A percentile compares a stretch with the other conserved stretches of the same genome.
Evolutionary conservation across 73 alveolate species (phyloP).

Genomic region (Durusdinium trenchii): DNA sequence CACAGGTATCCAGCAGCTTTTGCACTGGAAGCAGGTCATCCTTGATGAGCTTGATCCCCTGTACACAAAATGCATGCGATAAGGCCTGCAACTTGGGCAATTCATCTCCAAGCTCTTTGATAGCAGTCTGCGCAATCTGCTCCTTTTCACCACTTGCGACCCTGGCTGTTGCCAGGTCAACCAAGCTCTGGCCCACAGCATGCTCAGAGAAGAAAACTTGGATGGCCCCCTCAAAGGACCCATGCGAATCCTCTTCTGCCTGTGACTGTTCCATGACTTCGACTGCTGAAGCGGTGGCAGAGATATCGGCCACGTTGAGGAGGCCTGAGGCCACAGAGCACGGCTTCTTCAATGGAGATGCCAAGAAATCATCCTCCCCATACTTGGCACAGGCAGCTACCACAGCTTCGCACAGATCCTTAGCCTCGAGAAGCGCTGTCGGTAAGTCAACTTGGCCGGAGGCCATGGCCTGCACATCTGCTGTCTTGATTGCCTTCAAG

Average conservation of each 20-base stretch:
- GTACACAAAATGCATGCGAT: neutral
- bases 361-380: neutral
- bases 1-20: neutral
- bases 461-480: constrained; percentile 32
- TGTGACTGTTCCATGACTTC: neutral
- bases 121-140: neutral
- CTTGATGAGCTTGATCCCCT: neutral
- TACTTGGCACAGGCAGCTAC: too few species aligned
- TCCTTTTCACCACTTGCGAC: neutral
- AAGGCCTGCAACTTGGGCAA: neutral
- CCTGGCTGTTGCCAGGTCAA: constrained; percentile 9
- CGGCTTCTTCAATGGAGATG: neutral
- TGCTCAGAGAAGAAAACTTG: constrained; percentile 17
- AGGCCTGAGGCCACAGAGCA: neutral
- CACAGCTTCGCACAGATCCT: neutral
- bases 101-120: neutral
- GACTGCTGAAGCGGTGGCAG: neutral
- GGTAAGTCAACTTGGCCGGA: neutral
- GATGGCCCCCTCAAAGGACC: neutral
- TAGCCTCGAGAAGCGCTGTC: neutral
- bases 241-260: neutral
- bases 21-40: neutral
- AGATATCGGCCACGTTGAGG: neutral
- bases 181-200: neutral
- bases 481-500: neutral